Evolutionary conservation across 805 yeast genomes (phyloP).

Genomic region (Metschnikowia lachancei): DNA sequence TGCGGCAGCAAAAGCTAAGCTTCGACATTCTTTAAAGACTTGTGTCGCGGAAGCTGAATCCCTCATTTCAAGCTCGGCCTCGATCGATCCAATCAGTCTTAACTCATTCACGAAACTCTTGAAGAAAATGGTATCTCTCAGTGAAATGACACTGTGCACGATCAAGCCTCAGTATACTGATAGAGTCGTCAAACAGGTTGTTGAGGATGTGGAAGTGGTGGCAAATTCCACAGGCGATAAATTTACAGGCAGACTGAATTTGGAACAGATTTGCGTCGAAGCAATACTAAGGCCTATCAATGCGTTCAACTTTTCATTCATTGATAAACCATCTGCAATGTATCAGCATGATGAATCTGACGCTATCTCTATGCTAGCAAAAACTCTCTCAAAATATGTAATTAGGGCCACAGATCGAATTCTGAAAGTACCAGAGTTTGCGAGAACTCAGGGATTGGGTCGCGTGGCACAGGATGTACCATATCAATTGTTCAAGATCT

Average conservation of each 20-base stretch:
- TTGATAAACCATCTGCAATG: background rate
- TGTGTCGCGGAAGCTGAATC: background rate
- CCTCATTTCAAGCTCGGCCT: background rate
- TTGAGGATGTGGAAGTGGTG: background rate
- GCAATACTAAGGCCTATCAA: background rate
- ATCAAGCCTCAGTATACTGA: background rate
- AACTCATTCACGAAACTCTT: background rate
- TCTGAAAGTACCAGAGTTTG: too few relatives aligned
- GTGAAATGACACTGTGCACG: background rate
- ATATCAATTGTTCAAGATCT: too few relatives aligned
- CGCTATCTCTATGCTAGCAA: too few relatives aligned
- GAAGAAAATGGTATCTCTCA: conserved; percentile 3
- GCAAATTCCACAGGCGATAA: background rate
- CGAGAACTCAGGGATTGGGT: too few relatives aligned
- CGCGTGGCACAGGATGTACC: too few relatives aligned
- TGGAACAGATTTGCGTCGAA: conserved; percentile 1
- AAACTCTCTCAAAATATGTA: too few relatives aligned
- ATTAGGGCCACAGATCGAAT: too few relatives aligned
- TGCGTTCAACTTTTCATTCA: conserved; percentile 1
- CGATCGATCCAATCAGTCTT: background rate
- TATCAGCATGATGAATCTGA: background rate
- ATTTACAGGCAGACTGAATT: background rate
- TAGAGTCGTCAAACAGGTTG: background rate
- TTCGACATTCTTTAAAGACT: background rate
- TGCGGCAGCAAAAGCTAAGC: background rate